Evolutionary conservation across 2,329 filamentous ascomycete species (phyloP).

Genomic region (Hymenoscyphus scutula): DNA sequence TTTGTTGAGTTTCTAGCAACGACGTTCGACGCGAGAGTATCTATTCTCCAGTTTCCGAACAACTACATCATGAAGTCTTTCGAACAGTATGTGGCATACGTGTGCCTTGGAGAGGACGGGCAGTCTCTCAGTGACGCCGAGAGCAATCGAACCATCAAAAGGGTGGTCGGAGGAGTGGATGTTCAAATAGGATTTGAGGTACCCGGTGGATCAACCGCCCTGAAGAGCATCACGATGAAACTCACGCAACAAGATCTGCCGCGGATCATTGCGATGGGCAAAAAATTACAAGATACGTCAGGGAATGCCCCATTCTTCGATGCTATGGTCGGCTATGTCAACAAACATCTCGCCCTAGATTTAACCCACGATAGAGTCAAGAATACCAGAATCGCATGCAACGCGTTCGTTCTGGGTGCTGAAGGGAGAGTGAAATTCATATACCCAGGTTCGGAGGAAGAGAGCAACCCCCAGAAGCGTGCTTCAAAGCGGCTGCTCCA

Average conservation of each 20-base stretch:
- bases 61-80: constrained; percentile 37
- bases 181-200: constrained; percentile 33
- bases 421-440: constrained; percentile 43
- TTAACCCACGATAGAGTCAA: constrained; percentile 40
- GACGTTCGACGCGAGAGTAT: constrained; percentile 44
- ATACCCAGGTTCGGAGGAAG: constrained; percentile 16
- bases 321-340: constrained; percentile 40
- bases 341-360: constrained; percentile 42
- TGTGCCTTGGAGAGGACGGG: constrained; percentile 25
- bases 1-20: constrained; percentile 43
- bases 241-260: constrained; percentile 41
- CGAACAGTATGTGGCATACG: constrained; percentile 33
- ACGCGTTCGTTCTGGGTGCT: constrained; percentile 40
- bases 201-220: constrained; percentile 24
- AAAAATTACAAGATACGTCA: constrained; percentile 20
- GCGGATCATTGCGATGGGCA: constrained; percentile 29
- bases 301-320: constrained; percentile 38
- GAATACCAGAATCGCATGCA: constrained; percentile 43
- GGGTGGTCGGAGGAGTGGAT: constrained; percentile 30
- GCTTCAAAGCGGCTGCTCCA: constrained; percentile 28
- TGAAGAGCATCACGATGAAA: constrained; percentile 45
- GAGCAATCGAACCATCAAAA: constrained; percentile 19
- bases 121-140: constrained; percentile 17
- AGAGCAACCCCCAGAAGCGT: constrained; percentile 22
- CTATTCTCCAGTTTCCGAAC: constrained; percentile 39